Percentiles rank a stretch among this genome's conserved stretches.
Evolutionary conservation across 441 rosid genomes (phyloP).

Genomic region (Euphorbia schlechtendalii): DNA sequence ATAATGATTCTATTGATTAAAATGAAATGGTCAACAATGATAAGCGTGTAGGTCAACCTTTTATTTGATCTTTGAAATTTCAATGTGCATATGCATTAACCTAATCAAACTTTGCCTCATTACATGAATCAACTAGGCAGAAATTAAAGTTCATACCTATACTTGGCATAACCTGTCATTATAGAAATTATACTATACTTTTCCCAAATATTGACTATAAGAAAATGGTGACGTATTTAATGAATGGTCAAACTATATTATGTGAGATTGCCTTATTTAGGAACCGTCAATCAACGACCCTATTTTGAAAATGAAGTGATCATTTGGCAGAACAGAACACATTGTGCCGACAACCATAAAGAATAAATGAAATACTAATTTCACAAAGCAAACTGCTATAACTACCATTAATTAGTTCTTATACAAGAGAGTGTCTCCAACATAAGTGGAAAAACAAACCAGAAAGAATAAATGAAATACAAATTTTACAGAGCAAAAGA

Average conservation of each 20-base stretch:
- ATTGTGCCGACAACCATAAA: no score
- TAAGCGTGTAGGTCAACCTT: conserved; percentile 2
- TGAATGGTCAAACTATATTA: no score
- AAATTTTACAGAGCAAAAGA: conserved; percentile 10
- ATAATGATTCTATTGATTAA: background rate
- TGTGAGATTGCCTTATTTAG: no score
- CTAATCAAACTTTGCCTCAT: background rate
- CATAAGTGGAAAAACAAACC: background rate
- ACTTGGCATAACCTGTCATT: no score
- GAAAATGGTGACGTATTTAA: no score
- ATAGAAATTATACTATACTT: no score
- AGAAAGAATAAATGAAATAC: conserved; percentile 47
- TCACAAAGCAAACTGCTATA: background rate
- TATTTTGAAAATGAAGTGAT: no score
- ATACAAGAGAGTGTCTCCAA: conserved; percentile 19
- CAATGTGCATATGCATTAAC: background rate
- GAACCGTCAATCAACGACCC: no score
- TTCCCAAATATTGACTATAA: no score
- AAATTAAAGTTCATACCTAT: background rate
- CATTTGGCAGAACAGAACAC: no score
- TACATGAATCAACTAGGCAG: background rate
- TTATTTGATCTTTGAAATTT: background rate
- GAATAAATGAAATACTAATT: no score
- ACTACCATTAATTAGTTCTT: conserved; percentile 12
- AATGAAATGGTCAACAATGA: background rate